These are phyloP conservation scores for Aspergillus glaucus DNA, from an alignment of 2,329 filamentous ascomycete genomes.

Conservation along the genomic window DNA sequence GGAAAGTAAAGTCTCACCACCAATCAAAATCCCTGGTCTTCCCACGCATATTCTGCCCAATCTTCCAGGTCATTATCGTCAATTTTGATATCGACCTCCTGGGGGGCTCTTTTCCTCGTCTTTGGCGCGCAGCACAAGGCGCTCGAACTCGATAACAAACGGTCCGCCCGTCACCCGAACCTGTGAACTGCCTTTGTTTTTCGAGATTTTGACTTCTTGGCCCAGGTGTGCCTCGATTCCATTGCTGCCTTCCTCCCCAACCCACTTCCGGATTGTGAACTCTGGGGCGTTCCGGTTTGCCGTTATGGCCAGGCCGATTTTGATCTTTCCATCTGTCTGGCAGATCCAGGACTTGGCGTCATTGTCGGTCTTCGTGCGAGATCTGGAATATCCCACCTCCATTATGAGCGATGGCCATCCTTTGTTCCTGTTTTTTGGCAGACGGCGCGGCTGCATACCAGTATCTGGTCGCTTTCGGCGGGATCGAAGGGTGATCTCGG, in stretches of 20 bases:
- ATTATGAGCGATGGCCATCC: background rate
- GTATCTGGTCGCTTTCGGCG: background rate
- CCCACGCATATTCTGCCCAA: slow-evolving; percentile 1
- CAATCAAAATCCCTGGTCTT: background rate
- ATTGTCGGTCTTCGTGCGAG: background rate
- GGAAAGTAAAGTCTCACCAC: no score
- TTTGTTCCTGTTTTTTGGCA: background rate
- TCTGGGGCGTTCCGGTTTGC: no score
- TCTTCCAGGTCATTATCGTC: background rate
- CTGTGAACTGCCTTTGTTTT: background rate
- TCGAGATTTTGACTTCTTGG: background rate
- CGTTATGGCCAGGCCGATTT: no score
- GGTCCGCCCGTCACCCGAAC: background rate
- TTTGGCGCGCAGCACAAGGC: background rate
- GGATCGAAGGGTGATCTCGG: background rate
- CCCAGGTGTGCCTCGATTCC: no score
- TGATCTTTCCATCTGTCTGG: no score
- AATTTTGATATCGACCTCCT: background rate
- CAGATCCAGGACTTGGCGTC: background rate
- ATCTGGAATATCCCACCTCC: background rate
- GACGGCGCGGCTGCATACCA: background rate
- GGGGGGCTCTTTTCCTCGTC: background rate
- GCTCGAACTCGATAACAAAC: background rate
- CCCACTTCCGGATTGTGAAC: no score
- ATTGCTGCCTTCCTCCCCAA: no score